Base-by-base conservation (phyloP, 176 grass and related monocot species). In the Cenchrus purpureus region DNA sequence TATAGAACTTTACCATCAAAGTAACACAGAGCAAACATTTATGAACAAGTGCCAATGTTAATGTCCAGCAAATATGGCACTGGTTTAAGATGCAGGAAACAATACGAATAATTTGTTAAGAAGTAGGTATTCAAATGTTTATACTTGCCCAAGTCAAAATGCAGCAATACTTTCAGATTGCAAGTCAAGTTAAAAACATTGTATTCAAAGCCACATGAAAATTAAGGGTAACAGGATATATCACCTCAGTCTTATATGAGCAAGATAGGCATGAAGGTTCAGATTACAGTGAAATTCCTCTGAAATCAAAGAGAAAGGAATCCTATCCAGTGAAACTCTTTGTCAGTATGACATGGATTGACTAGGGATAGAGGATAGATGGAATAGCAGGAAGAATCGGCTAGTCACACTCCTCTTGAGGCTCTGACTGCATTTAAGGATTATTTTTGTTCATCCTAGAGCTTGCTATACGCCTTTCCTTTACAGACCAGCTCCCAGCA, bases 81-180 rank as follows among this genome's bases (percentile, higher is more conserved):
- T 77, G 17, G 59, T 40, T 12, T 12, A 65, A 64, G 82, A 55
- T 45, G 20, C 7, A 7, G 50, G 28, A 72, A 84, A 75, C 28
- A 43, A 32, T 54, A 75, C 22, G 19, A 75, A 75, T 54, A 54
- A 54, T 32, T 32, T 54, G 25, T 25, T 31, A 74, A 25, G 19
- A 57, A 57, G 48, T 64, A 74, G 58, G 50, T 42, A 65, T 65
- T 84, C 59, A 54, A 76, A 55, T 22, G 12, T 76, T 54, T 68
- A 57, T 31, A 57, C 37, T 77, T 56, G 14, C 48, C 50, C 25
- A 17, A 16, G 6, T 28, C 10, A 74, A 54, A 74, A 31, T 17
- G 28, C 25, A 32, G 14, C 28, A 74, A 74, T 19, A 74, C 14
- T 54, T 34, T 54, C 34, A 14, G 1, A 74, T 8, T 74, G 25